Evolutionary conservation across 75 land plant genomes (phyloP), one percentile per base, ranked within the genome.

Genomic region (Selaginella moellendorffii): DNA sequence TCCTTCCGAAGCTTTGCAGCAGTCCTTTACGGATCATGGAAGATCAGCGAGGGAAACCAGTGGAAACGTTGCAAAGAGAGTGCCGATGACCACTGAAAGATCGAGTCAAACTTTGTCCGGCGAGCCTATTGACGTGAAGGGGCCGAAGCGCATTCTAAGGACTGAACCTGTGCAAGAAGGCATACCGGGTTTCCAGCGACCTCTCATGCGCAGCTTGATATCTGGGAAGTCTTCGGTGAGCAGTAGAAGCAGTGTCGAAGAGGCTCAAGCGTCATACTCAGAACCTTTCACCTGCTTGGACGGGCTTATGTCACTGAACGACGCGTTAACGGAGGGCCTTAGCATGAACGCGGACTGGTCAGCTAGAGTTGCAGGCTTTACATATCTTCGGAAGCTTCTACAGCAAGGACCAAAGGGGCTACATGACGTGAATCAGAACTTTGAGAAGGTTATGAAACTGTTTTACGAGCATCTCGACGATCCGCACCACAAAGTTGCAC

Each of bases 401-500:
- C 96, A 89, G 59, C 86, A 84, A 71, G 99, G 91, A 5, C 85
- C 84, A 9, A 90, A 75, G 68, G 99, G 97, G 23, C 61, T 90
- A 23, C 91, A 84, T 66, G 99, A 95, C 58, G 71, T 95, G n/a
- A 58, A 66, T 0, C 99, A 90, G 75, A 86, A 70, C 71, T 90
- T 95, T 79, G 99, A 90, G 75, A 90, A 85, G 73, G 88, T 95
- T 21, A 95, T 95, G 97, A 95, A 87, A 76, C 72, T 95, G 58
- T 95, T 90, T 75, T 90, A 83, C 54, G 93, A 82, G 62, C 92
- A 95, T 63, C 69, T 95, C 71, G 99, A 95, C 76, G 99, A 95
- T 77, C 99, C 99, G 36, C 99, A 95, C 69, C 97, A 95, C 69
- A 95, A 95, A 76, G 99, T 95, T 63, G 97, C 99, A 14, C 99